phyloP scores from a whole-genome alignment of 1,139 yeast genomes.

The Suhomyces taliae region DNA sequence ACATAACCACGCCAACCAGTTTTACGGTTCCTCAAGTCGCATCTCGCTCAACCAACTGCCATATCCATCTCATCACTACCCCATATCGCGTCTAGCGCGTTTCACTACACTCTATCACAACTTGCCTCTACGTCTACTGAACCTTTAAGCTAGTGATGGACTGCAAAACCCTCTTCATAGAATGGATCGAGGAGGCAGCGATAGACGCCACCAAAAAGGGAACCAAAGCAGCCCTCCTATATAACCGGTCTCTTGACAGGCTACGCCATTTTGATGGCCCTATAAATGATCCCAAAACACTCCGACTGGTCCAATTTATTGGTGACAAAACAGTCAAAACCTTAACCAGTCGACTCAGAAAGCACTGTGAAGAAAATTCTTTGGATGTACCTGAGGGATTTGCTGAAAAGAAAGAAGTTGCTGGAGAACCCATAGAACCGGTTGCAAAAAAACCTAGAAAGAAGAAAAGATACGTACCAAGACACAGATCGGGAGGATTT shows the following conservation, averaged over 20 bases:
- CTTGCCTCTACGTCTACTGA: no score
- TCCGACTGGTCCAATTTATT: conserved; percentile 52
- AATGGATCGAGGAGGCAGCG: conserved; percentile 56
- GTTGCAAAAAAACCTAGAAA: conserved; percentile 21
- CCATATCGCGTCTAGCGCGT: no score
- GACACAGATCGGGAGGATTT: conserved; percentile 80
- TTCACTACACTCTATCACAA: no score
- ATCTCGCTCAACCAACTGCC: no score
- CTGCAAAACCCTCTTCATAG: conserved; percentile 40
- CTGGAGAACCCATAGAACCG: conserved; percentile 1
- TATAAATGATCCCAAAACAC: conserved; percentile 51
- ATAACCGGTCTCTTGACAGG: conserved; percentile 49
- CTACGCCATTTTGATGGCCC: conserved; percentile 41
- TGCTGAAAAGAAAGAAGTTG: conserved; percentile 13
- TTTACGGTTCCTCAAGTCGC: neutral
- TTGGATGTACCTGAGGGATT: conserved; percentile 41
- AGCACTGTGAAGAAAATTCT: conserved; percentile 48
- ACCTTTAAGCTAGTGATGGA: conserved; percentile 15
- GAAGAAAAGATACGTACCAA: conserved; percentile 65
- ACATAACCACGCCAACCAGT: no score
- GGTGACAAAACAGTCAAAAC: conserved; percentile 61
- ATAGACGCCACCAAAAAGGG: conserved; percentile 42
- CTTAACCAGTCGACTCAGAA: conserved; percentile 41
- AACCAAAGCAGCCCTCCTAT: conserved; percentile 44
- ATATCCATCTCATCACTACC: no score